Base-by-base conservation (phyloP, 352 stramenopile species). In the Phytophthora ramorum region DNA sequence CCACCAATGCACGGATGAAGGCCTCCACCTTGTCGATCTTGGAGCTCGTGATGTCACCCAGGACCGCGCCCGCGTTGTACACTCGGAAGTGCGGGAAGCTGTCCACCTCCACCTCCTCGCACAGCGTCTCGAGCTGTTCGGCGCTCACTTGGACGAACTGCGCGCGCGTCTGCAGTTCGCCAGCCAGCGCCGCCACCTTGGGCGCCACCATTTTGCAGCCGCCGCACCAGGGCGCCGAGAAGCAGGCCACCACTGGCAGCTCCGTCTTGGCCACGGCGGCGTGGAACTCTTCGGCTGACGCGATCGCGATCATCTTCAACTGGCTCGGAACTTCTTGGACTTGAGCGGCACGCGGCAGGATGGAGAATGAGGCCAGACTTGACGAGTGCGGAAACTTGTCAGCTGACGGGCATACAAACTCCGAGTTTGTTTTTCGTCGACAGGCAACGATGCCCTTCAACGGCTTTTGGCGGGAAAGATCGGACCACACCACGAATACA, bases 11-110 rank as follows among this genome's bases (percentile, higher is more conserved):
- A 24, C 66, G 73, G 17, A 81, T 59, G 38, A 78, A 81, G 37
- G 51, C 48, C 30, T 76, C 66, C 49, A 90, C 71, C 72, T 92
- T 91, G 51, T 94, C 86, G 26, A 78, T 67, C 71, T 91, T 92
- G 64, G 82, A 87, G 75, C 86, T 83, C 30, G 71, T 78, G 71
- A 80, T 81, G 58, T 94, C 81, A n/a, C 73, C 80, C 7, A 87
- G 7, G 6, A 88, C 48, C 49, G 88, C 76, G 64, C 71, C 73
- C 26, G 66, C 69, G 62, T 83, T 85, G 79, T 92, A 94, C 30
- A 92, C 70, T 62, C 85, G 85, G 54, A 94, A 90, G 55, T 79
- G 76, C n/a, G 86, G 86, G 70, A 89, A 91, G 58, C 78, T 85
- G 53, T 90, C 76, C 35, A 94, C 82, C 35, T 90, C 80, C n/a